These are phyloP conservation scores for Helichrysum umbraculigerum DNA, from an alignment of 129 eudicot species.

Conservation along the genomic window DNA sequence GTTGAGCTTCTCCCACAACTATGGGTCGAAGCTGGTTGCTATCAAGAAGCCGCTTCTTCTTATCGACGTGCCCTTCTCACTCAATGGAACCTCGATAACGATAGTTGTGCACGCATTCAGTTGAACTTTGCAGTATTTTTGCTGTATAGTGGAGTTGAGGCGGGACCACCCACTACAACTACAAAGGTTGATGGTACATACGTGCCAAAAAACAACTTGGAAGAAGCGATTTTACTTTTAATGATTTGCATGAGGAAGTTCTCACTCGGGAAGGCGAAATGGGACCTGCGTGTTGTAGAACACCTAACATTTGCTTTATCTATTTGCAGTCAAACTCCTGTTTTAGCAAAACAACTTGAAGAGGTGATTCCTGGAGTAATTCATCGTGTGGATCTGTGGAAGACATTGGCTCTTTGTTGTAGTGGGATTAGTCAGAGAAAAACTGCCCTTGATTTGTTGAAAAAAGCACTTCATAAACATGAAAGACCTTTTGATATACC, in stretches of 20 bases:
- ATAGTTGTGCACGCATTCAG: conserved; percentile 85
- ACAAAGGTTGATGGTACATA: conserved; percentile 69
- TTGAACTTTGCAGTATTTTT: conserved; percentile 75
- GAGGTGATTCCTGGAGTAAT: conserved; percentile 78
- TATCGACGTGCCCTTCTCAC: conserved; percentile 84
- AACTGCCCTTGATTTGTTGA: conserved; percentile 61
- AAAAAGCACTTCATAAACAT: conserved; percentile 64
- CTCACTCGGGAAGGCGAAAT: conserved; percentile 64
- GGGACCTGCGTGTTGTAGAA: conserved; percentile 83
- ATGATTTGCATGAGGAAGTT: conserved; percentile 82
- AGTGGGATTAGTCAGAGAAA: conserved; percentile 51
- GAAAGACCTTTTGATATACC: conserved; percentile 71
- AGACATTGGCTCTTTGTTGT: conserved; percentile 65
- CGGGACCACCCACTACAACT: conserved; percentile 69
- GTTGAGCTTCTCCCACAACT: conserved; percentile 93
- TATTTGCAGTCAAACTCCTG: conserved; percentile 72
- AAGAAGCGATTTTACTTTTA: conserved; percentile 84
- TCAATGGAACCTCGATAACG: conserved; percentile 92
- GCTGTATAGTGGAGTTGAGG: conserved; percentile 81
- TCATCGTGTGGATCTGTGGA: conserved; percentile 79
- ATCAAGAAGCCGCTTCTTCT: conserved; percentile 71
- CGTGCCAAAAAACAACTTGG: conserved; percentile 77
- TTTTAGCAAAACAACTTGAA: conserved; percentile 83
- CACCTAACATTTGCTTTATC: conserved; percentile 88
- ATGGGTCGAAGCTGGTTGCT: conserved; percentile 64